Evolutionary conservation across 2,329 filamentous ascomycete genomes (phyloP).

Genomic region (Fusarium sp.): DNA sequence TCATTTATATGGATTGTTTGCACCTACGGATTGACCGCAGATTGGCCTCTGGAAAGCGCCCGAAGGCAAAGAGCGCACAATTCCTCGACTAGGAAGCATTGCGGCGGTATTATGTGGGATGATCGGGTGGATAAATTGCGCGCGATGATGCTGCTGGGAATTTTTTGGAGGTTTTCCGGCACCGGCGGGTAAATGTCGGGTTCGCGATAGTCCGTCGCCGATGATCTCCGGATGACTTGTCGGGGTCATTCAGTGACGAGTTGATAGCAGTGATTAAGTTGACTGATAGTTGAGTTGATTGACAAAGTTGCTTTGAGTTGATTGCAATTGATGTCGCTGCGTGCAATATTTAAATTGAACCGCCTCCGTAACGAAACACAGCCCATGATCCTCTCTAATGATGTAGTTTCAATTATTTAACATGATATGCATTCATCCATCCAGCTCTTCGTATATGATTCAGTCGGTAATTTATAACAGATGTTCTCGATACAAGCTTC

Average conservation of each 20-base stretch:
- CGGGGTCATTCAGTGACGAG: constrained; percentile 23
- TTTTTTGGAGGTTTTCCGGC: constrained; percentile 46
- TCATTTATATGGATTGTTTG: not conserved
- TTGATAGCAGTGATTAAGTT: constrained; percentile 2
- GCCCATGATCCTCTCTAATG: constrained; percentile 41
- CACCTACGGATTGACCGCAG: constrained; percentile 47
- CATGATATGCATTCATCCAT: constrained; percentile 34
- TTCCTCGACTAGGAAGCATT: constrained; percentile 61
- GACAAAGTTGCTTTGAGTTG: not conserved
- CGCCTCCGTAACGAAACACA: constrained; percentile 19
- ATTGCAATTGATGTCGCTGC: constrained; percentile 2
- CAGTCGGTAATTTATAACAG: not conserved
- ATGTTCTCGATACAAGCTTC: not conserved
- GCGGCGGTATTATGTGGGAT: constrained; percentile 44
- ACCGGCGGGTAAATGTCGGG: constrained; percentile 53
- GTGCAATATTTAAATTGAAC: constrained; percentile 40
- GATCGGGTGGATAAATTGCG: constrained; percentile 26
- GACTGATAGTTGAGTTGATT: not conserved
- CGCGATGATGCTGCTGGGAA: constrained; percentile 33
- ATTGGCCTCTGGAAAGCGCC: constrained; percentile 48
- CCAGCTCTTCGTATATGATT: constrained; percentile 15
- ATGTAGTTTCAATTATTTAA: constrained; percentile 42
- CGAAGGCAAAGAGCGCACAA: constrained; percentile 54
- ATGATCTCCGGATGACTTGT: constrained; percentile 22
- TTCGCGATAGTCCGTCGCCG: constrained; percentile 29